Evolutionary conservation across 2,329 filamentous ascomycete genomes (phyloP), one percentile per base, ranked within the genome.

Genomic region (Tolypocladium paradoxum): DNA sequence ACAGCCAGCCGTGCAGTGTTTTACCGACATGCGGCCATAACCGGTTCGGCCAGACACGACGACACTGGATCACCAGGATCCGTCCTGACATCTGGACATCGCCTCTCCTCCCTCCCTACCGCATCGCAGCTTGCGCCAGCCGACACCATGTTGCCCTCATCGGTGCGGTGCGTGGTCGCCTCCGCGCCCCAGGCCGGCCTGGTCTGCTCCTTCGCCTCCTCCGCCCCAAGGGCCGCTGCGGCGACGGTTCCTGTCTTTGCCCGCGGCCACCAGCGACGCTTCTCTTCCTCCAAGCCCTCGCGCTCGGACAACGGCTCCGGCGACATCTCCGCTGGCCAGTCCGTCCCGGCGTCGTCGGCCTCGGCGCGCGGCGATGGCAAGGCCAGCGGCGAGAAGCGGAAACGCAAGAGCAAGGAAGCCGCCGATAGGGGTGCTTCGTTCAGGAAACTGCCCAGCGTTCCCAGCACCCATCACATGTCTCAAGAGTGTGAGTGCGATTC

Each of bases 381-480:
- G 66, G 58, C 71, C 24, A 61, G 65, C 53, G 68, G 70, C 57
- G 77, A 81, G 60, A 82, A 80, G 72, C 70, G 77, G 62, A 83
- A 77, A 68, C 76, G 77, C 64, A 84, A 82, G 70, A 68, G 69
- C 56, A 84, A 82, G 67, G 77, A 78, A 54, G 65, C 67, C 53
- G 67, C 71, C 18, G 69, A 70, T 18, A 65, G 64, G 53, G 73
- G 76, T 55, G 72, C 74, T 54, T 68, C 72, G 47, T 71, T 78
- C 58, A 74, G 73, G 50, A 82, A 82, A 60, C 75, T 90, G 54
- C 87, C 87, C 38, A 84, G 82, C 66, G 88, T 91, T 45, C 87
- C 87, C 53, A 86, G 80, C 66, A 90, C 87, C 49, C 79, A 85
- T 58, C 82, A 90, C 71, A 77, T 91, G 59, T 78, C 82, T 50